Evolutionary conservation across 2,329 filamentous ascomycete species (phyloP).

Genomic region (Nannizzia gypsea): DNA sequence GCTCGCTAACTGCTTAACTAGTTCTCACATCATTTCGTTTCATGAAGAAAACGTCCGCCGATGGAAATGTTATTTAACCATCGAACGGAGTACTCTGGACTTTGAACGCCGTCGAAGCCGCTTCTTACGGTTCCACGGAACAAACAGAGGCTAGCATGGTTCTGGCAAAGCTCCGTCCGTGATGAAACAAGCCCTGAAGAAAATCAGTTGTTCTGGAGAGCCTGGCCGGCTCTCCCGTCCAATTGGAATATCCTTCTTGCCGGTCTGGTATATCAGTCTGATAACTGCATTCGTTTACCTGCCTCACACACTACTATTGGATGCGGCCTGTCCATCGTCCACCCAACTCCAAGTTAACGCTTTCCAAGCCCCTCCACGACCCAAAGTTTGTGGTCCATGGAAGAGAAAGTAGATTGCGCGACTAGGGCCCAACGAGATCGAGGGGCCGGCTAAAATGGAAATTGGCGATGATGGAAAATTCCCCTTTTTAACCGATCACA

Average conservation of each 20-base stretch:
- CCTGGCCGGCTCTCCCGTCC: not conserved
- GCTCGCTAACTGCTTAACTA: not conserved
- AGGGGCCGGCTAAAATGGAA: slow-evolving; percentile 1
- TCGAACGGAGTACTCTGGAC: not conserved
- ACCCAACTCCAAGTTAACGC: not conserved
- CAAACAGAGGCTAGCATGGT: not conserved
- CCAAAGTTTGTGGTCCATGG: not conserved
- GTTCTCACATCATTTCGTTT: not conserved
- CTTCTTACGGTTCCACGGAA: not conserved
- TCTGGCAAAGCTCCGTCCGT: not conserved
- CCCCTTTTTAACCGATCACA: slow-evolving; percentile 4
- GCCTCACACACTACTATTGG: not conserved
- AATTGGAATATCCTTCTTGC: not conserved
- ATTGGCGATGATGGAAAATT: slow-evolving; percentile 4
- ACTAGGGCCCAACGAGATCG: not conserved
- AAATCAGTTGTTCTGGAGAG: not conserved
- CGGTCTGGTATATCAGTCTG: not conserved
- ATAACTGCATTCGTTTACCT: not conserved
- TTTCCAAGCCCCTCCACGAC: not conserved
- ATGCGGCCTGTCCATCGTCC: not conserved
- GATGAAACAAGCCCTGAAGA: slow-evolving; percentile 1
- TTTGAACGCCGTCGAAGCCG: not conserved
- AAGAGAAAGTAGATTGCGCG: not conserved
- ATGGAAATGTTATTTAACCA: not conserved
- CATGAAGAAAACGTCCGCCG: not conserved